phyloP scores from a whole-genome alignment of 768 basidiomycete species.

The Naematelia encephala region DNA sequence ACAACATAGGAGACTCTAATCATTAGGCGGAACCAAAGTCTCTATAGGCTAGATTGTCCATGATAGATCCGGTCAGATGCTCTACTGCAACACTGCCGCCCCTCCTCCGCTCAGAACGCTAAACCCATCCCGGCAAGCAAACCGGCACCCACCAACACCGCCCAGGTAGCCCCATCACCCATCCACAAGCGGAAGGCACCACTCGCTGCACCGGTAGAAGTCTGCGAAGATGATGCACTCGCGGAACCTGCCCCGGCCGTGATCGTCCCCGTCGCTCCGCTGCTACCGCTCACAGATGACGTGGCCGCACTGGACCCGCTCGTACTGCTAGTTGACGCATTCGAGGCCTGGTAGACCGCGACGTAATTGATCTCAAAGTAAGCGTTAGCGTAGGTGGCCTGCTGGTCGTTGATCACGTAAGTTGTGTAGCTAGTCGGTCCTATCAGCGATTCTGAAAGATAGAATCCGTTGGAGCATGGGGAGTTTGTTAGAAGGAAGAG shows the following conservation, averaged over 20 bases:
- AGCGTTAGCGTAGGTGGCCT: constrained; percentile 35
- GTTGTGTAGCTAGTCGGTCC: constrained; percentile 59
- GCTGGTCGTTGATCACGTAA: constrained; percentile 57
- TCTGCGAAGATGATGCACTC: background rate
- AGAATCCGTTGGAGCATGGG: background rate
- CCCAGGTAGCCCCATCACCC: background rate
- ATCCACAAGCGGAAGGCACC: background rate
- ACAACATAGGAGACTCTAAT: too few relatives aligned
- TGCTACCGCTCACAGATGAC: background rate
- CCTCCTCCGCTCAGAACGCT: background rate
- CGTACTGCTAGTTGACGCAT: constrained; percentile 1
- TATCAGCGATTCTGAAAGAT: background rate
- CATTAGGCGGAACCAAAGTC: too few relatives aligned
- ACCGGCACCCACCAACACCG: background rate
- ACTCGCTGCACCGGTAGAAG: background rate
- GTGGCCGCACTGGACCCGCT: background rate
- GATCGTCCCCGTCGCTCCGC: constrained; percentile 9
- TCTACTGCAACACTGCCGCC: background rate
- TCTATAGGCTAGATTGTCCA: background rate
- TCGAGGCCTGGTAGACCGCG: constrained; percentile 54
- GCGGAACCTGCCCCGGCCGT: constrained; percentile 11
- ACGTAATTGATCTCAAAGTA: constrained; percentile 66
- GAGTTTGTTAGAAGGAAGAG: background rate
- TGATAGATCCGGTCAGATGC: background rate
- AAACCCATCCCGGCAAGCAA: background rate